Evolutionary conservation across 2,329 filamentous ascomycete species (phyloP), one percentile per base, ranked within the genome.

Genomic region (Passalora sequoiae): DNA sequence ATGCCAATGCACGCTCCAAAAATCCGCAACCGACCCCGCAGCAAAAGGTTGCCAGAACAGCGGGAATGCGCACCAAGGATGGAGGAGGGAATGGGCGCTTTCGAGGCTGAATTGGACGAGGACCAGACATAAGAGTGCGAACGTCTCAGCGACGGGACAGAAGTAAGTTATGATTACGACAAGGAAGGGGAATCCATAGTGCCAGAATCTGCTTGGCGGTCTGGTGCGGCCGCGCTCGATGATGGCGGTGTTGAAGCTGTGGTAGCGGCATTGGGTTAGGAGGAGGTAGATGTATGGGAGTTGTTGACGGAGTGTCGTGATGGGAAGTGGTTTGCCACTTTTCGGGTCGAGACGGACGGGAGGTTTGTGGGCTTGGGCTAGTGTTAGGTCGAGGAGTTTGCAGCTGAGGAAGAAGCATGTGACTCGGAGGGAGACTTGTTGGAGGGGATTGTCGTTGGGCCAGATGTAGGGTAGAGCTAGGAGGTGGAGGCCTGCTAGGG

Each of bases 1-100:
- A 22, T 56, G 53, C 53, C 53, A 56, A 33, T 54, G 50, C 8
- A 33, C 44, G 6, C 35, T 39, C 53, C 51, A 56, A 43, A 56
- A 56, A 3, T 28, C 45, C 3, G 35, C 27, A 15, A 56, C 24
- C 3, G 50, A 46, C 2, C 32, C 17, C 13, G 54, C 54, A 2
- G 50, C 35, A 37, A 54, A 54, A 7, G 54, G 51, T 8, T 38
- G 37, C 21, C 38, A 51, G 50, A 56, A 56, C 5, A 55, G 40
- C 7, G 41, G 43, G n/a, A 44, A 33, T 4, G 31, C 25, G 35
- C 46, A 51, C 15, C 16, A 13, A 2, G 32, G 46, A 31, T 56
- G 47, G 4, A 51, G 15, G 6, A 51, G 10, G 3, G 37, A 45
- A 40, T 56, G 54, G 3, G 44, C 9, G 9, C 13, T 15, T 43